These are phyloP conservation scores for Thecaphora thlaspeos DNA, from an alignment of 1,284 basidiomycete species.

Conservation along the genomic window DNA sequence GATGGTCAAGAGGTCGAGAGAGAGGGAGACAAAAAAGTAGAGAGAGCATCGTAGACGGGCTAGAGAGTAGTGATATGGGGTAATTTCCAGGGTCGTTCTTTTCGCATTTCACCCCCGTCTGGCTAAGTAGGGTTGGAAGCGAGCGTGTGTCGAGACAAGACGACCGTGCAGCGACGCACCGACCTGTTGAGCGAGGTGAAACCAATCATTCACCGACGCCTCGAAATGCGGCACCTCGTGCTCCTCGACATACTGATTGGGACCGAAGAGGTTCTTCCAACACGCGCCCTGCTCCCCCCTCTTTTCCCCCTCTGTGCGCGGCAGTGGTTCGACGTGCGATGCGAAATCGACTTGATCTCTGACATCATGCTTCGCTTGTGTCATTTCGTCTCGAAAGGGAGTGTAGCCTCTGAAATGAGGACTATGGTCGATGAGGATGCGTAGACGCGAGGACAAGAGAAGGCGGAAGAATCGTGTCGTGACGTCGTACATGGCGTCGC, in stretches of 20 bases:
- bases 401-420: slow-evolving; percentile 45
- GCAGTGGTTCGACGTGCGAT: slow-evolving; percentile 8
- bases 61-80: too few relatives aligned
- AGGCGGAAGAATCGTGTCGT: slow-evolving; percentile 33
- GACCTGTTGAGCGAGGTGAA: slow-evolving; percentile 16
- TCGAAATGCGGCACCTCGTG: slow-evolving; percentile 10
- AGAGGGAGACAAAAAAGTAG: too few relatives aligned
- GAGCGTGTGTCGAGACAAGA: too few relatives aligned
- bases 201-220: slow-evolving; percentile 27
- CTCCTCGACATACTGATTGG: slow-evolving; percentile 45
- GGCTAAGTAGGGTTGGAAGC: too few relatives aligned
- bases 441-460: slow-evolving; percentile 12
- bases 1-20: neutral
- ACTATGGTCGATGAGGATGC: slow-evolving; percentile 33
- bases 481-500: slow-evolving; percentile 23
- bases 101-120: too few relatives aligned
- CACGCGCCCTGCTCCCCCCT: slow-evolving; percentile 16
- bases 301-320: neutral
- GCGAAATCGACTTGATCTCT: slow-evolving; percentile 42
- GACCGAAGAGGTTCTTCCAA: slow-evolving; percentile 34
- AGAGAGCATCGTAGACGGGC: too few relatives aligned
- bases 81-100: too few relatives aligned
- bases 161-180: slow-evolving; percentile 3
- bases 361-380: slow-evolving; percentile 26
- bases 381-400: slow-evolving; percentile 43